Base-by-base conservation (phyloP, 2,329 filamentous ascomycete species). In the Arthrobotrys megalospora region DNA sequence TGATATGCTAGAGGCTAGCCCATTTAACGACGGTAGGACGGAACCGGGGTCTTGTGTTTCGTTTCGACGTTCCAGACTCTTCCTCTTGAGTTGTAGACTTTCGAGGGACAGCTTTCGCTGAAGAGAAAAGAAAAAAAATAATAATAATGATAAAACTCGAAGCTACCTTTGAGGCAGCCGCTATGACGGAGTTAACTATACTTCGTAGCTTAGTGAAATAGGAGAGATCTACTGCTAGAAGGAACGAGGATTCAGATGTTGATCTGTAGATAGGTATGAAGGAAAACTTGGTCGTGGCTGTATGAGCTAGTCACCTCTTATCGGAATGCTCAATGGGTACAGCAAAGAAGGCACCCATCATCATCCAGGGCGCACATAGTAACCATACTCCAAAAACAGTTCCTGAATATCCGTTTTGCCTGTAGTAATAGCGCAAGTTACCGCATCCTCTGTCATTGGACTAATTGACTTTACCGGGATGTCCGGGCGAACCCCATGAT, bases 51-150 rank as follows among this genome's bases (percentile, higher is more conserved):
- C 2, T 12, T 12, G 16, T 16, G 41, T 47, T 47, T 6, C 32
- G 19, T 28, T 50, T 41, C 32, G 24, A 60, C 19, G 65, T 69
- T 69, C 65, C 65, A 69, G 65, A 60, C 65, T 21, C 16, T 5
- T 28, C 5, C 10, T 14, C 19, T 55, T 67, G 63, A 41, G 32
- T 48, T 48, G 47, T 67, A 24, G 32, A 36, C 47, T 45, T 38
- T 53, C 3, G 8, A 28, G 21, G 24, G 34, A 41, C 32, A 55
- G 2, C 34, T 28, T 58, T 32, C 24, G 24, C 28, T 14, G 10
- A 6, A 2, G 50, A 34, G n/a, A 53, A 53, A 32, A 32, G 36
- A 14, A 38, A 2, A 38, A 6, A n/a, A n/a, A n/a, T n/a, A n/a
- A n/a, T n/a, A n/a, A n/a, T n/a, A n/a, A n/a, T n/a, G n/a, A n/a